These are phyloP conservation scores for Lodderomyces theae DNA, from an alignment of 1,139 yeast genomes.

Conservation along the genomic window DNA sequence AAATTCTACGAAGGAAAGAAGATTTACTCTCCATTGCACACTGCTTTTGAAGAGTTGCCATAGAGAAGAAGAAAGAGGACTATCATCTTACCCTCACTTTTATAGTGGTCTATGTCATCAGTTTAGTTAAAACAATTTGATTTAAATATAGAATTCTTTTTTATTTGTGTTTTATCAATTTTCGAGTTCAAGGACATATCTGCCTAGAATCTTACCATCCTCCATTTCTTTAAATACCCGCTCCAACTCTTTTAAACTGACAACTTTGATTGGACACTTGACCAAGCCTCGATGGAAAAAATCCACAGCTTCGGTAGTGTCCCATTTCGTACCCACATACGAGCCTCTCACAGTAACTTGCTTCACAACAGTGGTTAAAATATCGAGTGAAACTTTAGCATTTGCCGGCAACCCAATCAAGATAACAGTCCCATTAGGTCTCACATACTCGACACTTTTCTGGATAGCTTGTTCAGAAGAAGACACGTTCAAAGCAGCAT, in stretches of 20 bases:
- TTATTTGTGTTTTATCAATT: too few relatives aligned
- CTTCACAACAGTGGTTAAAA: constrained; percentile 64
- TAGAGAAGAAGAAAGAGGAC: too few relatives aligned
- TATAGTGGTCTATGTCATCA: too few relatives aligned
- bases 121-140: too few relatives aligned
- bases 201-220: constrained; percentile 69
- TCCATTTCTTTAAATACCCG: constrained; percentile 65
- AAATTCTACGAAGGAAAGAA: constrained; percentile 79
- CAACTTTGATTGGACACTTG: constrained; percentile 64
- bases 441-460: constrained; percentile 65
- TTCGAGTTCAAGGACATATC: constrained; percentile 61
- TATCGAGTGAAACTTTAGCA: constrained; percentile 60
- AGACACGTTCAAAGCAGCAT: constrained; percentile 77
- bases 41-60: constrained; percentile 50
- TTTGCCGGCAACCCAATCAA: constrained; percentile 79
- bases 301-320: constrained; percentile 73
- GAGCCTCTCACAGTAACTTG: constrained; percentile 68
- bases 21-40: constrained; percentile 73
- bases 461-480: constrained; percentile 72
- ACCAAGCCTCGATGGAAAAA: constrained; percentile 70
- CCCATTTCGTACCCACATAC: constrained; percentile 79
- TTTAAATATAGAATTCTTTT: neutral
- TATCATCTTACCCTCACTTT: too few relatives aligned
- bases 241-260: constrained; percentile 60
- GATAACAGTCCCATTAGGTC: constrained; percentile 75